Evolutionary conservation across 305 asterid species (phyloP), one percentile per base, ranked within the genome.

Genomic region (Coffea humblotiana): DNA sequence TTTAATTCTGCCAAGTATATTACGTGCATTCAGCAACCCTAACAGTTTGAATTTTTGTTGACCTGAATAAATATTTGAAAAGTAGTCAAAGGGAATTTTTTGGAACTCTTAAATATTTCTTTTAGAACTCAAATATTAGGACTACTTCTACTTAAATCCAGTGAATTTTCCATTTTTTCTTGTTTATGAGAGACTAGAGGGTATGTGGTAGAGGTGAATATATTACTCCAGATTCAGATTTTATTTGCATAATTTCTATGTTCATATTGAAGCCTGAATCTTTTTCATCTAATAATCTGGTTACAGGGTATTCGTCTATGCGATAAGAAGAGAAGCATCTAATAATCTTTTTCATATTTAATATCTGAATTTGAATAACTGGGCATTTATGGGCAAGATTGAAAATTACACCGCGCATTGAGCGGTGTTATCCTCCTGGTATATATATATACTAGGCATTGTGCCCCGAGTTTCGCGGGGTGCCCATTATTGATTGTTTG

Each of bases 261-360:
- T n/a, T 68, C 32, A 23, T 21, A 35, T 74, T 74, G 67, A 32
- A 12, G 48, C 9, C 32, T 32, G 35, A 32, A 27, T 72, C 40
- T 2, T 72, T 47, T 74, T 6, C 19, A 35, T 69, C 15, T 37
- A 37, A 52, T n/a, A 32, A 76, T 81, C 43, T 82, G 74, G 49
- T 73, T 80, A 84, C 89, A 94, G 98, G 98, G 98, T 82, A 92
- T 94, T 86, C 97, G 90, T 92, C 98, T 97, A 80, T 94, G 98
- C 82, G 98, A 94, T 84, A 86, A 85, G 90, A n/a, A n/a, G n/a
- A n/a, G n/a, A n/a, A n/a, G n/a, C n/a, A n/a, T n/a, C n/a, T n/a
- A n/a, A n/a, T n/a, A n/a, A n/a, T n/a, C n/a, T n/a, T n/a, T n/a
- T n/a, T n/a, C n/a, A n/a, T n/a, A n/a, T n/a, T n/a, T n/a, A n/a